phyloP scores from a whole-genome alignment of 495 filamentous ascomycete species.

The Elaphomyces granulatus region DNA sequence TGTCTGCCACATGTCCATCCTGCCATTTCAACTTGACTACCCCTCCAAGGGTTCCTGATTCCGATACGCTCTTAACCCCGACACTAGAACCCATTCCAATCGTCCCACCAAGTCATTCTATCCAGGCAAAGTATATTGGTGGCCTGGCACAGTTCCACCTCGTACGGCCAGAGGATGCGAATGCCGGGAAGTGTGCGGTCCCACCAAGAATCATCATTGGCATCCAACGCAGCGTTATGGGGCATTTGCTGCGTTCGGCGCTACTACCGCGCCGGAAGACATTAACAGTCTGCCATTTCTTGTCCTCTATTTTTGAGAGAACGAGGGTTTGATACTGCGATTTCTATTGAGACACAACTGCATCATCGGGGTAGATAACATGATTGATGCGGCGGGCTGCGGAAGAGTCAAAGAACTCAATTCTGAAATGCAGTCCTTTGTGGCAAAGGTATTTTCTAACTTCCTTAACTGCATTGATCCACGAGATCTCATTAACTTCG shows the following conservation, averaged over 20 bases:
- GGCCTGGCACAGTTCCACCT: background rate
- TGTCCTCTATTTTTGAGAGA: background rate
- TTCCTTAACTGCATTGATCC: background rate
- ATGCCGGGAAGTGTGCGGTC: background rate
- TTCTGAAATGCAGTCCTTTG: background rate
- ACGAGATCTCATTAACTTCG: too few relatives aligned
- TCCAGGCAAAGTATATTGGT: background rate
- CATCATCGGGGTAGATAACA: background rate
- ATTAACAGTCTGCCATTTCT: too few relatives aligned
- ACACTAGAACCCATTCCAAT: background rate
- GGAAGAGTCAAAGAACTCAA: background rate
- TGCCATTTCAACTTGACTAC: too few relatives aligned
- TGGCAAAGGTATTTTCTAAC: background rate
- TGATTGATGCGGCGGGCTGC: background rate
- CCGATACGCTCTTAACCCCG: background rate
- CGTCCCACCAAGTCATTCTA: background rate
- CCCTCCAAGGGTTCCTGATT: background rate
- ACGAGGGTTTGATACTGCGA: background rate
- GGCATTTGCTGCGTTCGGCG: background rate
- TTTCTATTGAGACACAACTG: background rate
- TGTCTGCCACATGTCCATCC: too few relatives aligned
- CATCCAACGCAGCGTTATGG: background rate
- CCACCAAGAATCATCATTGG: background rate
- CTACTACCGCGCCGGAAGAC: too few relatives aligned
- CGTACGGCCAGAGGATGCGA: background rate